These are phyloP conservation scores for Cercis canadensis DNA, from an alignment of 306 rosid genomes.

Conservation along the genomic window DNA sequence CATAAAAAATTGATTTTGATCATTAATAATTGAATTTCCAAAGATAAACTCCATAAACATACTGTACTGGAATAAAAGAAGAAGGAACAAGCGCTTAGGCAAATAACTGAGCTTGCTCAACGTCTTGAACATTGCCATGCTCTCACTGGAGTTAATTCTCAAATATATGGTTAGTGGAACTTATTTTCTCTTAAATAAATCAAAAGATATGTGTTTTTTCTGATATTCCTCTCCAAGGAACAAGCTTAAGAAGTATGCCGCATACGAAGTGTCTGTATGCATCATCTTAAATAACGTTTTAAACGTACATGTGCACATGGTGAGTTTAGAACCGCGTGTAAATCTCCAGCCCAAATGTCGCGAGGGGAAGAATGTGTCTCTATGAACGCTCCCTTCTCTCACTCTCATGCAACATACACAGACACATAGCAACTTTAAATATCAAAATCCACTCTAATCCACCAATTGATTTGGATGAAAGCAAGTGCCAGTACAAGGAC, in stretches of 20 bases:
- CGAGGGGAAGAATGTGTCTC: too few relatives aligned
- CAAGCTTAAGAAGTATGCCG: neutral
- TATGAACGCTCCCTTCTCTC: too few relatives aligned
- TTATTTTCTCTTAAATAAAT: neutral
- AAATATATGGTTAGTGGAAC: constrained; percentile 9
- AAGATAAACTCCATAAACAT: neutral
- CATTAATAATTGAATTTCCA: constrained; percentile 2
- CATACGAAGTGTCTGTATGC: too few relatives aligned
- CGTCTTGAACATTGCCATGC: constrained; percentile 32
- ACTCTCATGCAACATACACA: too few relatives aligned
- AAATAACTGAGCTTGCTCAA: constrained; percentile 31
- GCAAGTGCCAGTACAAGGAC: neutral
- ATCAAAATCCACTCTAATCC: neutral
- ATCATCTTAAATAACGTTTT: too few relatives aligned
- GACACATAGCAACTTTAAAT: too few relatives aligned
- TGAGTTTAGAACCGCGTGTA: too few relatives aligned
- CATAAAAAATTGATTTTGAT: constrained; percentile 26
- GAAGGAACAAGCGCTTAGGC: constrained; percentile 35
- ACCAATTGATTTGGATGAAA: neutral
- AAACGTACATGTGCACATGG: too few relatives aligned
- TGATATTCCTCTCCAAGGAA: neutral
- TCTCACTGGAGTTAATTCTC: constrained; percentile 18
- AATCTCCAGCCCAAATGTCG: too few relatives aligned
- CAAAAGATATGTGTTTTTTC: too few relatives aligned
- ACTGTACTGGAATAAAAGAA: constrained; percentile 24